A percentile compares a stretch with the other conserved stretches of the same genome.
These are phyloP conservation scores for Nemania sp. DNA, from an alignment of 2,329 filamentous ascomycete genomes.

Conservation along the genomic window DNA sequence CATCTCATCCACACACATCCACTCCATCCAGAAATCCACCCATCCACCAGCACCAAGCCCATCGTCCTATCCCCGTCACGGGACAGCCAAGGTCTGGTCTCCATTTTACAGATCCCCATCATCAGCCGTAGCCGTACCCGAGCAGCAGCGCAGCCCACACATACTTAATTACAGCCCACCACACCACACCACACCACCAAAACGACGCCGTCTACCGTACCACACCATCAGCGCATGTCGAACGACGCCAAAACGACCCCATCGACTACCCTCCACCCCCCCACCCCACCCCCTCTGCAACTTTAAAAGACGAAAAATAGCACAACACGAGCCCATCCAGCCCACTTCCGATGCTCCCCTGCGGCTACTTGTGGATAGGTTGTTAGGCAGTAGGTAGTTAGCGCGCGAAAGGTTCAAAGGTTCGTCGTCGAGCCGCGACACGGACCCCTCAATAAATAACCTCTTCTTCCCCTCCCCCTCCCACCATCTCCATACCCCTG, in stretches of 20 bases:
- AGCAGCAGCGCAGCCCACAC: too few relatives aligned
- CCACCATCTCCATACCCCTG: neutral
- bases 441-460: too few relatives aligned
- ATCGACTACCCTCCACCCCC: neutral
- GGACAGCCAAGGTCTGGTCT: neutral
- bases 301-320: neutral
- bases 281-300: neutral
- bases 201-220: too few relatives aligned
- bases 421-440: conserved; percentile 1
- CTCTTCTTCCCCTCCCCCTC: neutral
- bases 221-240: too few relatives aligned
- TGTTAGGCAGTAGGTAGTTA: too few relatives aligned
- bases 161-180: too few relatives aligned
- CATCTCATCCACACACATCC: neutral
- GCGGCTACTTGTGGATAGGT: conserved; percentile 14
- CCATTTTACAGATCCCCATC: neutral
- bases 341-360: conserved; percentile 18
- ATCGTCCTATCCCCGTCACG: too few relatives aligned
- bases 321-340: conserved; percentile 11
- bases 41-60: neutral
- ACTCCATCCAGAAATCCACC: neutral
- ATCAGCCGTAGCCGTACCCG: too few relatives aligned
- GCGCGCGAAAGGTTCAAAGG: too few relatives aligned
- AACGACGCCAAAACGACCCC: too few relatives aligned
- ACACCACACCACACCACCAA: neutral